Evolutionary conservation across 1,284 basidiomycete genomes (phyloP), one percentile per base, ranked within the genome.

Genomic region (Ustilago xerochloae): DNA sequence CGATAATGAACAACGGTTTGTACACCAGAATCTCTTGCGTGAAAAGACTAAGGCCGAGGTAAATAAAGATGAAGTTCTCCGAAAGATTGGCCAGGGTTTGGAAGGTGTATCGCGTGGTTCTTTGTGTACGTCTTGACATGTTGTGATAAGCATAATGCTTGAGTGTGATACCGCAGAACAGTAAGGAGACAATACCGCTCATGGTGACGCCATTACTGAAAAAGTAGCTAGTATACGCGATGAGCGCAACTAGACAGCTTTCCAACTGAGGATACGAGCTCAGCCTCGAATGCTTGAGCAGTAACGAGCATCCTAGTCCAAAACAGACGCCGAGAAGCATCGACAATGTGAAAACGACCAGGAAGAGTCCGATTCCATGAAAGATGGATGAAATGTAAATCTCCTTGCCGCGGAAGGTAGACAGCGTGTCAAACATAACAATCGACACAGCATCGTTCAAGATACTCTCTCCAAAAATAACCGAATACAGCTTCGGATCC

Each of bases 41-140:
- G 88, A 99, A 99, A 16, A 99, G 88, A 46, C 93, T 93, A 74
- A 99, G 89, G 22, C 97, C 97, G 70, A 99, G 91, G 85, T 99
- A 99, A 83, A 99, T 95, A 87, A 99, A 99, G 86, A 99, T 98
- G 84, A 99, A 99, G 85, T 99, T 99, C 86, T 99, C 97, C 24
- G 93, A 94, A 22, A 99, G 89, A 39, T 63, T 83, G 47, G 82
- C 80, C 12, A 84, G 68, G 3, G 82, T 84, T 48, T 82, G 81
- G 63, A 84, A 81, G 16, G 78, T 94, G 87, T 95, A 97, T 84
- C 96, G 94, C n/a, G 92, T 94, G 12, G 94, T 92, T 45, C 92
- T 89, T 83, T 99, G 97, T 0, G 97, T 98, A 57, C 93, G 90
- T 26, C 89, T 89, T 4, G 94, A 97, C 96, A 99, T 99, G 61